A percentile compares a stretch with the other conserved stretches of the same genome.
These are phyloP conservation scores for Pinus taeda DNA, from an alignment of 75 land plant species.

Conservation along the genomic window DNA sequence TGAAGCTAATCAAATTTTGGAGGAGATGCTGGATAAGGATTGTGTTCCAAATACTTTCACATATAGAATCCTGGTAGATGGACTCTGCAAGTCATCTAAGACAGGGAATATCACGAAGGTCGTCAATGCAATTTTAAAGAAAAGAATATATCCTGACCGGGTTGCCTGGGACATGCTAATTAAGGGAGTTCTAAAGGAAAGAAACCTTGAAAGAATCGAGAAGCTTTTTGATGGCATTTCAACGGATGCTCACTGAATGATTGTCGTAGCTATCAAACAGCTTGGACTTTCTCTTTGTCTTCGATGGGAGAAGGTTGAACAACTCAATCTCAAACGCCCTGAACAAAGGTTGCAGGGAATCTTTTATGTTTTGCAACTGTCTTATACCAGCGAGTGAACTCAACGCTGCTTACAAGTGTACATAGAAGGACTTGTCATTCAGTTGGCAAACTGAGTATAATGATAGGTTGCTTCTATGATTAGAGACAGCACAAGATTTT, in stretches of 20 bases:
- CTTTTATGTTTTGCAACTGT: not conserved
- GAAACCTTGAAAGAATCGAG: not conserved
- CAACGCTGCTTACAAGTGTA: not conserved
- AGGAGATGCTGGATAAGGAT: slow-evolving; percentile 78
- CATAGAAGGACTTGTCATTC: not conserved
- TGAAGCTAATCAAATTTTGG: slow-evolving; percentile 49
- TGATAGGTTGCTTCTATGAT: not conserved
- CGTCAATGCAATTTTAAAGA: slow-evolving; percentile 27
- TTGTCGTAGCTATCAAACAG: not conserved
- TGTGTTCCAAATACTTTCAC: slow-evolving; percentile 53
- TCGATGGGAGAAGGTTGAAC: not conserved
- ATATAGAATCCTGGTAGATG: slow-evolving; percentile 44
- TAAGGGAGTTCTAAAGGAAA: not conserved
- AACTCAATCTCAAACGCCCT: not conserved
- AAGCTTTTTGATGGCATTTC: not conserved
- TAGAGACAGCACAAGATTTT: not conserved
- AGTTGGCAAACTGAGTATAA: not conserved
- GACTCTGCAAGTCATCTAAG: slow-evolving; percentile 27
- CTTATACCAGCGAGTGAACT: not conserved
- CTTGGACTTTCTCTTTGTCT: not conserved
- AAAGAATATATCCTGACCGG: slow-evolving; percentile 14
- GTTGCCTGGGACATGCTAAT: slow-evolving; percentile 40
- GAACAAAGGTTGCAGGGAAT: not conserved
- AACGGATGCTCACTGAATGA: not conserved
- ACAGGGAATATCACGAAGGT: slow-evolving; percentile 27